phyloP scores from a whole-genome alignment of 768 basidiomycete species.

The Leccinum truebloodii region DNA sequence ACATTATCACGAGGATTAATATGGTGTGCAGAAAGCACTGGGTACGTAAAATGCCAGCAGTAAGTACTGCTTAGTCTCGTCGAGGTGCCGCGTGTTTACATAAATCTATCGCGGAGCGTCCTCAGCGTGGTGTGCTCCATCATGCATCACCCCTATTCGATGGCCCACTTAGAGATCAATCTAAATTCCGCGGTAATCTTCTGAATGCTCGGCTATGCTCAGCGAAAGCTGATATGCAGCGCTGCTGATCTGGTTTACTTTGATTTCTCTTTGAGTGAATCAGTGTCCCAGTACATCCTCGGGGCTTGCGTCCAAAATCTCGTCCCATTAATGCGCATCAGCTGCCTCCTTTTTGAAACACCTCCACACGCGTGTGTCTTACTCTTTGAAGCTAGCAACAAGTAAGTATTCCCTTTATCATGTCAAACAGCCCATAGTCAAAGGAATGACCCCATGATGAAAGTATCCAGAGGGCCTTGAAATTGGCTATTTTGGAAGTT shows the following conservation, averaged over 20 bases:
- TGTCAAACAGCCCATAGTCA: slow-evolving; percentile 26
- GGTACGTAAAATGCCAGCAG: background rate
- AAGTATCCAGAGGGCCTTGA: slow-evolving; percentile 28
- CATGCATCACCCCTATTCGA: slow-evolving; percentile 4
- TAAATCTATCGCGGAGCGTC: background rate
- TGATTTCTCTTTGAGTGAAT: slow-evolving; percentile 4
- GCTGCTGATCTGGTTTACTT: slow-evolving; percentile 31
- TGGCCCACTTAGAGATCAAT: slow-evolving; percentile 28
- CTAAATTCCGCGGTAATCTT: slow-evolving; percentile 15
- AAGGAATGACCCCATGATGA: slow-evolving; percentile 31
- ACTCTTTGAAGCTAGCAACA: slow-evolving; percentile 5
- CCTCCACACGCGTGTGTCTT: slow-evolving; percentile 14
- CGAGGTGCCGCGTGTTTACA: background rate
- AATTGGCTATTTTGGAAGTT: slow-evolving; percentile 21
- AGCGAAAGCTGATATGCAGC: background rate
- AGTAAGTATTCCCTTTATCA: slow-evolving; percentile 27
- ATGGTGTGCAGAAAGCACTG: no score
- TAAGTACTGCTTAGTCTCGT: background rate
- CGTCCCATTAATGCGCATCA: slow-evolving; percentile 30
- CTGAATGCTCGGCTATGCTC: no score
- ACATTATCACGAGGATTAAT: background rate
- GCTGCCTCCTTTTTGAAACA: slow-evolving; percentile 30
- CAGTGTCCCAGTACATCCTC: slow-evolving; percentile 9
- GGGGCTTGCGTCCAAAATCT: slow-evolving; percentile 24
- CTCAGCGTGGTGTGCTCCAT: slow-evolving; percentile 5